A percentile compares a stretch with the other conserved stretches of the same genome.
Conservation (phyloP, 495 filamentous ascomycete species). For the Bacidia gigantensis region DNA sequence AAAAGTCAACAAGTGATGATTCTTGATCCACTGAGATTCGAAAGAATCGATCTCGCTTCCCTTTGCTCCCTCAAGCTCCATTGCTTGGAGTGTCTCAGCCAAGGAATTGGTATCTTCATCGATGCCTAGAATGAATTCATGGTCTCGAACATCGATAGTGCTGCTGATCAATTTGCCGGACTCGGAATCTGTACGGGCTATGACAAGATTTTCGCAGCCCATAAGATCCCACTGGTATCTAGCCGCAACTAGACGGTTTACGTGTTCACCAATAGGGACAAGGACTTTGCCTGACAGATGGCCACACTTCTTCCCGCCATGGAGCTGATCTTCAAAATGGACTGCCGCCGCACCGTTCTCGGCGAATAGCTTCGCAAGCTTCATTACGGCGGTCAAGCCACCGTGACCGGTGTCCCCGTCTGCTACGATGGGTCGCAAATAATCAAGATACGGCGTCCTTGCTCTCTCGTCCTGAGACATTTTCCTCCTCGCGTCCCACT, state of each 20-base stretch:
- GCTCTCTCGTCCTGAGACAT: constrained; percentile 57
- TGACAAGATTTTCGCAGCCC: constrained; percentile 86
- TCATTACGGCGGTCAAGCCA: constrained; percentile 81
- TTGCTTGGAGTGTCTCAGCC: constrained; percentile 76
- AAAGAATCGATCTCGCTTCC: constrained; percentile 69
- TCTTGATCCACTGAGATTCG: constrained; percentile 83
- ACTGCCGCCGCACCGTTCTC: constrained; percentile 94
- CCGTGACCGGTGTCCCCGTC: constrained; percentile 96
- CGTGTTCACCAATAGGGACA: constrained; percentile 87
- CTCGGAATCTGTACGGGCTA: constrained; percentile 90
- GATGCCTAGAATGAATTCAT: constrained; percentile 89
- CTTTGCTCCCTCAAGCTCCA: constrained; percentile 67
- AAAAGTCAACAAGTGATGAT: constrained; percentile 74
- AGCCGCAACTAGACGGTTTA: constrained; percentile 82
- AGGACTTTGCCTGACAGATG: constrained; percentile 95
- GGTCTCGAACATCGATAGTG: constrained; percentile 82
- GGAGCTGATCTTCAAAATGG: constrained; percentile 94
- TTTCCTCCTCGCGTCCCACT: constrained; percentile 72
- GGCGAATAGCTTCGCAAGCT: constrained; percentile 96
- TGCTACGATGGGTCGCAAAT: constrained; percentile 88
- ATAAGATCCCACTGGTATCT: constrained; percentile 98
- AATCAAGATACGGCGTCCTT: constrained; percentile 73
- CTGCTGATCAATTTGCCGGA: constrained; percentile 81
- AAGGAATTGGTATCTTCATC: constrained; percentile 59
- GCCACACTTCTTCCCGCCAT: constrained; percentile 97